These are phyloP conservation scores for Dioscorea dumetorum DNA, from an alignment of 106 monocot genomes.

Conservation along the genomic window DNA sequence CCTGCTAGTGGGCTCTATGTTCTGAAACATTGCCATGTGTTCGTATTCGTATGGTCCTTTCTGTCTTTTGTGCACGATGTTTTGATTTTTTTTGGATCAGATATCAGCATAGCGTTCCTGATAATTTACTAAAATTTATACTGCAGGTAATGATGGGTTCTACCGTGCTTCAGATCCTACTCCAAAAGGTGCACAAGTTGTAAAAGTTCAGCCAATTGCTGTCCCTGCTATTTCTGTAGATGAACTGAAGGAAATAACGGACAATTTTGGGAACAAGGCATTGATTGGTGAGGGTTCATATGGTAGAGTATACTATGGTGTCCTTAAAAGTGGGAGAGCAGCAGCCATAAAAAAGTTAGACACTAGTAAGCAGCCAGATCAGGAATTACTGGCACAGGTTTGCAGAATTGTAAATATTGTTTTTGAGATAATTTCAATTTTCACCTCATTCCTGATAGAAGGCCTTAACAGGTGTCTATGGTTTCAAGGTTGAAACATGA, in stretches of 20 bases:
- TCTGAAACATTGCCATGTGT: too few species aligned
- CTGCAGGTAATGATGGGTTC: slow-evolving; percentile 16
- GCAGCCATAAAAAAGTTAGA: slow-evolving; percentile 63
- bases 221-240: slow-evolving; percentile 41
- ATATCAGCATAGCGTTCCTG: too few species aligned
- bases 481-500: slow-evolving; percentile 25
- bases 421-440: not conserved
- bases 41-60: not conserved
- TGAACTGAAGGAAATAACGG: slow-evolving; percentile 51
- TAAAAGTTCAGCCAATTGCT: slow-evolving; percentile 35
- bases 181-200: slow-evolving; percentile 22
- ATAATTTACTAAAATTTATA: too few species aligned
- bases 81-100: too few species aligned
- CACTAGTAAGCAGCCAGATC: slow-evolving; percentile 56
- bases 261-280: slow-evolving; percentile 40
- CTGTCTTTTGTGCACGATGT: too few species aligned
- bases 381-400: slow-evolving; percentile 55
- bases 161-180: slow-evolving; percentile 16
- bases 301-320: slow-evolving; percentile 53
- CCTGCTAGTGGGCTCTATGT: too few species aligned
- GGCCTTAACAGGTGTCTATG: slow-evolving; percentile 22
- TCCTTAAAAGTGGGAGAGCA: slow-evolving; percentile 34
- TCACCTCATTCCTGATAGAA: not conserved
- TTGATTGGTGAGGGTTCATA: slow-evolving; percentile 67
- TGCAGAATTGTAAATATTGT: too few species aligned